These are phyloP conservation scores for Botrytis hyacinthi DNA, from an alignment of 2,329 filamentous ascomycete species.

Conservation along the genomic window DNA sequence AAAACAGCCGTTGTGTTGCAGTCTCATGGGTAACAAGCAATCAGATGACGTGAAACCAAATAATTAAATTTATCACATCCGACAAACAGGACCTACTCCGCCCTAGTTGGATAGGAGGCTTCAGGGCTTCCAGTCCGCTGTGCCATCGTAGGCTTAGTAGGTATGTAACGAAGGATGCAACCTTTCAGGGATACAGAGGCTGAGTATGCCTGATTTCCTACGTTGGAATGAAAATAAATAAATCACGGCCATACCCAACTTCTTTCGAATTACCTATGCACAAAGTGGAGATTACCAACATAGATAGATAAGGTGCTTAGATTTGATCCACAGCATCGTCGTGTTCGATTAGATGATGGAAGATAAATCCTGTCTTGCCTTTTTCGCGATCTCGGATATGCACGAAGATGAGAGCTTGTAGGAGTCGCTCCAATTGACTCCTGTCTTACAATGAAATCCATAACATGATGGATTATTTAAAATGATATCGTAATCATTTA, in stretches of 20 bases:
- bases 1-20: conserved; percentile 1
- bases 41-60: conserved; percentile 12
- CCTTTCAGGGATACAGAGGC: conserved; percentile 15
- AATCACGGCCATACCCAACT: background rate
- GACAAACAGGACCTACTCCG: conserved; percentile 11
- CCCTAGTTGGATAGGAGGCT: conserved; percentile 19
- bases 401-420: background rate
- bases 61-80: conserved; percentile 5
- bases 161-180: conserved; percentile 16
- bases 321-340: background rate
- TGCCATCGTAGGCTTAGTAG: conserved; percentile 17
- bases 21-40: background rate
- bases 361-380: background rate
- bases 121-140: conserved; percentile 15
- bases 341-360: too few species aligned
- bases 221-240: background rate
- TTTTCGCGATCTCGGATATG: conserved; percentile 12
- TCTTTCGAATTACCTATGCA: conserved; percentile 1
- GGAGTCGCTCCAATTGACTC: background rate
- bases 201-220: conserved; percentile 10
- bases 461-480: background rate
- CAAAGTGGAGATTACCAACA: conserved; percentile 11
- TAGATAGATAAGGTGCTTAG: conserved; percentile 2
- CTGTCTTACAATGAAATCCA: background rate
- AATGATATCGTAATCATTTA: conserved; percentile 1